Conservation (phyloP, 257 asterid genomes). For the Gentiana straminea region DNA sequence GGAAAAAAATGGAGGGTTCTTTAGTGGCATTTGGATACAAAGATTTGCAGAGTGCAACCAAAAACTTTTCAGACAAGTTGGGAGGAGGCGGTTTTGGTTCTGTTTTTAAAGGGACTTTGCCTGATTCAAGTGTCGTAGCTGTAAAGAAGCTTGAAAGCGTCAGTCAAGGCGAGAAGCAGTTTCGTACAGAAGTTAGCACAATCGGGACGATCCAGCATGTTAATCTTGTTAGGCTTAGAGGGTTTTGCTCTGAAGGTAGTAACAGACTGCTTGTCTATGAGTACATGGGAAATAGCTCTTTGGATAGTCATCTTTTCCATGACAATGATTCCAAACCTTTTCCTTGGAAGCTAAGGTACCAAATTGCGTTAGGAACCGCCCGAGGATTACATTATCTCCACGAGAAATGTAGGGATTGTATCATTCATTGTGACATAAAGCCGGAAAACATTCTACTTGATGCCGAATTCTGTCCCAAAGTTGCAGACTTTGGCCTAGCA, state of each 20-base stretch:
- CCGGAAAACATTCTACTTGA: conserved; percentile 38
- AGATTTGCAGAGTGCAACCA: conserved; percentile 34
- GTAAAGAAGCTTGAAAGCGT: conserved; percentile 44
- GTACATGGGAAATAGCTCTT: conserved; percentile 34
- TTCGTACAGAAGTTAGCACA: conserved; percentile 48
- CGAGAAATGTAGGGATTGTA: conserved; percentile 45
- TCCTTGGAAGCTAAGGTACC: conserved; percentile 35
- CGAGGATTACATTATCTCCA: conserved; percentile 52
- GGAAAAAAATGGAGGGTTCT: conserved; percentile 23
- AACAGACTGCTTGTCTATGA: conserved; percentile 37
- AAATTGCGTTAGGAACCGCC: conserved; percentile 44
- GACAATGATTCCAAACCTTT: conserved; percentile 19
- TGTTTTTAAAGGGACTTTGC: conserved; percentile 37
- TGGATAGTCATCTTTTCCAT: conserved; percentile 33
- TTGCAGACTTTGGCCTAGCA: conserved; percentile 52
- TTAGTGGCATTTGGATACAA: conserved; percentile 25
- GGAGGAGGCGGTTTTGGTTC: conserved; percentile 53
- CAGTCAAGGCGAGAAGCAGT: conserved; percentile 52
- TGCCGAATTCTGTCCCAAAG: conserved; percentile 36
- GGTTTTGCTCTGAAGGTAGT: conserved; percentile 37
- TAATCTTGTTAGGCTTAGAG: conserved; percentile 41
- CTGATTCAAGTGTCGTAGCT: conserved; percentile 36
- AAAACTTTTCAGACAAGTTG: conserved; percentile 36
- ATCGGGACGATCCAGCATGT: conserved; percentile 48
- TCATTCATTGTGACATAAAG: conserved; percentile 44